Percentiles rank a stretch among this genome's conserved stretches.
phyloP scores from a whole-genome alignment of 306 rosid genomes.

The Medicago arabica region DNA sequence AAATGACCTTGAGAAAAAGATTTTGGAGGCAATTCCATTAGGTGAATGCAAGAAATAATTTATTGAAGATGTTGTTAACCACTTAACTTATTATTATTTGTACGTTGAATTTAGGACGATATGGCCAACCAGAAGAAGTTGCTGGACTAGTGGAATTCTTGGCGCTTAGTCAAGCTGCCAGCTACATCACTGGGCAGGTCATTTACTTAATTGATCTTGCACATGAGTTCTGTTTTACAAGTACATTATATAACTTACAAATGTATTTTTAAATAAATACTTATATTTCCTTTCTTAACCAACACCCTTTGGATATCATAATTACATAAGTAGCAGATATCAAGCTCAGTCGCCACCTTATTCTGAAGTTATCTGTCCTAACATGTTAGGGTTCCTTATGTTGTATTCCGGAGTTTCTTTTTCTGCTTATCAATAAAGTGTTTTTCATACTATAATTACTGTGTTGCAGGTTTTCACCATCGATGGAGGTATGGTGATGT shows the following conservation, averaged over 20 bases:
- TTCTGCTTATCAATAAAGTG: not conserved
- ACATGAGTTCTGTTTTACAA: not conserved
- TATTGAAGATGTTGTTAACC: slow-evolving; percentile 20
- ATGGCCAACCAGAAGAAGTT: slow-evolving; percentile 95
- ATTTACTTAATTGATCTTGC: slow-evolving; percentile 1
- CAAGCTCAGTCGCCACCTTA: not conserved
- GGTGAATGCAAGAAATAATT: slow-evolving; percentile 56
- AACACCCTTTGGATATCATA: no score
- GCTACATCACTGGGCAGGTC: slow-evolving; percentile 98
- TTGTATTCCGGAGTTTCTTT: not conserved
- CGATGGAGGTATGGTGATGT: slow-evolving; percentile 98
- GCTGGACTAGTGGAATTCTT: slow-evolving; percentile 96
- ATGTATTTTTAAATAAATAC: not conserved
- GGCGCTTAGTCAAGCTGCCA: slow-evolving; percentile 87
- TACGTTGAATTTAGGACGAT: slow-evolving; percentile 69
- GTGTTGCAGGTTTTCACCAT: slow-evolving; percentile 80
- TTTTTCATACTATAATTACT: slow-evolving; percentile 16
- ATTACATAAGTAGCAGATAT: not conserved
- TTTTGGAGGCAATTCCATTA: slow-evolving; percentile 80
- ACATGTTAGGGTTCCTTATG: not conserved
- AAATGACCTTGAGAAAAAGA: slow-evolving; percentile 80
- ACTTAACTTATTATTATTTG: slow-evolving; percentile 21
- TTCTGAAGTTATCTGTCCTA: no score
- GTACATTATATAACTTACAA: not conserved
- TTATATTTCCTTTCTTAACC: no score